Base-by-base conservation (phyloP, 495 filamentous ascomycete genomes). In the Penicillium daleae region DNA sequence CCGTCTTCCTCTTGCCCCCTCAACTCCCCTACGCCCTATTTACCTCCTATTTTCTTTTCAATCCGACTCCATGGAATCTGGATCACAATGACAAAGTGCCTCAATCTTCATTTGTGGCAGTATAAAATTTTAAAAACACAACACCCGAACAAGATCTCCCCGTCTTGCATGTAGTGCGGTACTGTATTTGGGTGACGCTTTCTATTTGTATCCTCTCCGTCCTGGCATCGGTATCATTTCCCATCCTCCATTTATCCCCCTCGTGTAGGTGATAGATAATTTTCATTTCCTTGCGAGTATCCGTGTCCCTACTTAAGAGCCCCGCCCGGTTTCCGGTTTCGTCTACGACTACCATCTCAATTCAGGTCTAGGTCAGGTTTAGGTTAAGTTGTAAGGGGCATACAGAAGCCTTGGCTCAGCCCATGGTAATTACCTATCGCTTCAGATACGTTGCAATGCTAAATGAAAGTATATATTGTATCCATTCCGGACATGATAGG, bases 1-100 rank as follows among this genome's bases (percentile, higher is more conserved):
- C 27, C 32, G 21, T 54, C n/a, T 33, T 35, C 27, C 32, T 37
- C 31, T 9, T 53, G 26, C 15, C 27, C 27, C 27, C 19, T 63
- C 56, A 70, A 61, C 66, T 56, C 67, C 32, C 40, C 58, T 72
- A 63, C 68, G 57, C 67, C 32, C 40, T 61, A 49, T 61, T 51
- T 56, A 32, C 31, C 53, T 49, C 56, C 48, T 57, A 52, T 57
- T 42, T 56, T 60, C 48, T 35, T n/a, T 59, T 63, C 63, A 55
- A 63, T 70, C 57, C 62, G 61, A 59, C 62, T 59, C 53, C 63
- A 58, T 65, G 70, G 66, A 71, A 68, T 71, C 56, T 57, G n/a
- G 40, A 54, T 54, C 31, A 37, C 62, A 72, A 72, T 70, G 64
- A 66, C 66, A 72, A 66, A 60, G 49, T 62, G 63, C 57, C 62